phyloP scores from a whole-genome alignment of 106 monocot genomes.

The Allium cepa region DNA sequence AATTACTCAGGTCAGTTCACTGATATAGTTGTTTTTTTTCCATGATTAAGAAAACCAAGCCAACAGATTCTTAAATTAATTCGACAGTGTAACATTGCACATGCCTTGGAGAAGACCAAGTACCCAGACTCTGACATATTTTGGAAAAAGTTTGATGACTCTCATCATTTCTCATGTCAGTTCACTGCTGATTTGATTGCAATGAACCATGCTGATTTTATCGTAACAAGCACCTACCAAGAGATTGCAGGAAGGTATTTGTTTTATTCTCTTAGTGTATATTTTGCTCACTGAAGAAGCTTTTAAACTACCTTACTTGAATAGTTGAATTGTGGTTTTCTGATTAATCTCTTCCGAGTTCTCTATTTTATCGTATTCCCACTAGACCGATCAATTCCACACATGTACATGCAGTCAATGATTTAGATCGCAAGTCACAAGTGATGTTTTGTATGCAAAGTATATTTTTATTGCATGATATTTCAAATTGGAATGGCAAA shows the following conservation, averaged over 20 bases:
- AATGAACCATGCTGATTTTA: conserved; percentile 97
- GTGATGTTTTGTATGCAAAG: no score
- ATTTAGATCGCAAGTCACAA: no score
- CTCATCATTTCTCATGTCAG: conserved; percentile 96
- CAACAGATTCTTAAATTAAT: conserved; percentile 4
- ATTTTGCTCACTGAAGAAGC: no score
- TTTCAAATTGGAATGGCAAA: no score
- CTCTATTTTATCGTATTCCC: no score
- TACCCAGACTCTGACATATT: conserved; percentile 97
- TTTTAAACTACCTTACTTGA: no score
- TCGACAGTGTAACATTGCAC: conserved; percentile 84
- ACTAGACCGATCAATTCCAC: no score
- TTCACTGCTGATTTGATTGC: conserved; percentile 95
- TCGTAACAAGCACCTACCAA: conserved; percentile 96
- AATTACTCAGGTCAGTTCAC: conserved; percentile 54
- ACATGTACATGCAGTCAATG: no score
- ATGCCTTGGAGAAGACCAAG: conserved; percentile 97
- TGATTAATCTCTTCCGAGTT: no score
- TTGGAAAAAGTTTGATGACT: conserved; percentile 78
- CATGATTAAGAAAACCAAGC: background rate
- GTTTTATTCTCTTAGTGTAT: background rate
- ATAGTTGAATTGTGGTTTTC: no score
- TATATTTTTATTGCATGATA: no score
- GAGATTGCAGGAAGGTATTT: conserved; percentile 95
- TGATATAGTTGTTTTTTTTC: conserved; percentile 5